Percentiles rank a stretch among this genome's conserved stretches.
Conservation (phyloP, 1,139 yeast species). For the Sugiyamaella japonica region DNA sequence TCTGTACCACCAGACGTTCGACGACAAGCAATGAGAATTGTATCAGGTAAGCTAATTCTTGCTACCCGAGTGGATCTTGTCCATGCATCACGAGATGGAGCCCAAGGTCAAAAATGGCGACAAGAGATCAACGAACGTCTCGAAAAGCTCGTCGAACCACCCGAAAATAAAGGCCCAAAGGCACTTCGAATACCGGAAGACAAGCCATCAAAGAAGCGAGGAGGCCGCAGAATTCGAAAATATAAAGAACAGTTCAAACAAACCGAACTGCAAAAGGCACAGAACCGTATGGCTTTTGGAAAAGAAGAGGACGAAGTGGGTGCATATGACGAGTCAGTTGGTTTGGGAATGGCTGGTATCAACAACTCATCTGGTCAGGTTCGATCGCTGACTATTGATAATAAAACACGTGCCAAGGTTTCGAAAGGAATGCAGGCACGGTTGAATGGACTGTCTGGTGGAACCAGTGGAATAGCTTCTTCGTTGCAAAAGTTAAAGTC, state of each 20-base stretch:
- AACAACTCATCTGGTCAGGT: constrained; percentile 36
- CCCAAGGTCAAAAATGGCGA: constrained; percentile 58
- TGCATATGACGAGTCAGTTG: constrained; percentile 69
- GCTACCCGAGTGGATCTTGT: constrained; percentile 81
- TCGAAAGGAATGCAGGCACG: constrained; percentile 39
- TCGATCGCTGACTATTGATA: constrained; percentile 43
- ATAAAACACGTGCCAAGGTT: constrained; percentile 38
- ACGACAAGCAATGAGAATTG: constrained; percentile 71
- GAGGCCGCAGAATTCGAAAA: constrained; percentile 78
- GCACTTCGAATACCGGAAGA: constrained; percentile 87
- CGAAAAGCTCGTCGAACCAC: constrained; percentile 75
- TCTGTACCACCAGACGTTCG: constrained; percentile 57
- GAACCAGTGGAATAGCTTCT: constrained; percentile 6
- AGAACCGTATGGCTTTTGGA: constrained; percentile 83
- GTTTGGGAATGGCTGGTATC: constrained; percentile 68
- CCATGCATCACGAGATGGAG: constrained; percentile 49
- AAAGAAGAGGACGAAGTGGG: constrained; percentile 63
- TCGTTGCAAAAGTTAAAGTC: constrained; percentile 10
- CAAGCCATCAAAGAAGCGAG: constrained; percentile 75
- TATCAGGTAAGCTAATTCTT: constrained; percentile 75
- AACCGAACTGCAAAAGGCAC: constrained; percentile 80
- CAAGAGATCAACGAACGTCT: constrained; percentile 62
- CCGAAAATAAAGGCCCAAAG: constrained; percentile 63
- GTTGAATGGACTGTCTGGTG: constrained; percentile 23
- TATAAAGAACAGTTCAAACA: constrained; percentile 76